Evolutionary conservation across 179 eudicot genomes (phyloP), one percentile per base, ranked within the genome.

Genomic region (Silene coronaria): DNA sequence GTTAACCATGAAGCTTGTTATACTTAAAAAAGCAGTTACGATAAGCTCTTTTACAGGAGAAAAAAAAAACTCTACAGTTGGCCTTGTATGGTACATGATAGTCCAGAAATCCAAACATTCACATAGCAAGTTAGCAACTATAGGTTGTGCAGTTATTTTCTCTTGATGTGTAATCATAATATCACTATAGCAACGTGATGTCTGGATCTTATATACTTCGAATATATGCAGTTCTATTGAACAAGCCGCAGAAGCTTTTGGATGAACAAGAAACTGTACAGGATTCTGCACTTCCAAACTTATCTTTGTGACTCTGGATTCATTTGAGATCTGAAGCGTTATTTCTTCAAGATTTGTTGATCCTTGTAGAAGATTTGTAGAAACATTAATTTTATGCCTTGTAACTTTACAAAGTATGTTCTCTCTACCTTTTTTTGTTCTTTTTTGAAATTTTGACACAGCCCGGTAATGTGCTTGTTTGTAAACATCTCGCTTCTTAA

Each of bases 211-310:
- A n/a, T 16, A 23, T 21, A 48, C 17, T n/a, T n/a, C n/a, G n/a
- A n/a, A n/a, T n/a, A 30, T 36, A 12, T n/a, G 67, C 34, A 68
- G 78, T 62, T 27, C 42, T 34, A n/a, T 21, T 10, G 26, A 48
- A 6, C 22, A 28, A 63, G 48, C 42, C 2, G 22, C 17, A 6
- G 17, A 59, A 13, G 60, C 23, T 27, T 21, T 21, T 7, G 73
- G 13, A 67, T 30, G 66, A 76, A 19, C 28, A 23, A 67, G n/a
- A 68, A 57, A 27, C 8, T 73, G 79, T 74, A 53, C 63, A 71
- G 22, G 67, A 19, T 36, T 61, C 45, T 30, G 57, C 62, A 7
- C 23, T 60, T 68, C 27, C 27, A 23, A 36, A 24, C 3, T 66
- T 7, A 13, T 38, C 32, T 21, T n/a, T 45, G 27, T 10, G 45